These are phyloP conservation scores for Lithohypha guttulata DNA, from an alignment of 2,329 filamentous ascomycete genomes.

Conservation along the genomic window DNA sequence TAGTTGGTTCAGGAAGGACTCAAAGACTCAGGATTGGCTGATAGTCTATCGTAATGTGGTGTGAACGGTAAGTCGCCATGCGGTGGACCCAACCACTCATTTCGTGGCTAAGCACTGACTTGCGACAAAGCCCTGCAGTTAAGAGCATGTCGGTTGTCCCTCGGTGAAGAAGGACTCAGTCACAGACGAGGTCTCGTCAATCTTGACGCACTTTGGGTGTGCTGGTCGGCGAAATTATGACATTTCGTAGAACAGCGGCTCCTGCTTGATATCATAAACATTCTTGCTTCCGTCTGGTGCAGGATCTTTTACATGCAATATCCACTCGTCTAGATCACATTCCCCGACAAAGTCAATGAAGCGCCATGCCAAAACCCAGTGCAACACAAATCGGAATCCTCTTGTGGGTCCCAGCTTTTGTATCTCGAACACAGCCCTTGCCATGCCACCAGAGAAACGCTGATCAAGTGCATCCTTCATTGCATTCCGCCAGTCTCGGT, in stretches of 20 bases:
- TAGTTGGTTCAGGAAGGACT: too few species aligned
- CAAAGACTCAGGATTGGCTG: too few species aligned
- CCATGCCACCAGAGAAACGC: conserved; percentile 8
- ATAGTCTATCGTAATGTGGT: too few species aligned
- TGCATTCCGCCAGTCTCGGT: conserved; percentile 7
- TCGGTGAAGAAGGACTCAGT: too few species aligned
- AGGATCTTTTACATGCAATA: conserved; percentile 2
- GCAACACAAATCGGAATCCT: conserved; percentile 2
- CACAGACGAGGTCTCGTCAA: too few species aligned
- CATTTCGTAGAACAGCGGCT: conserved; percentile 9
- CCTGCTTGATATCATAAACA: conserved; percentile 8
- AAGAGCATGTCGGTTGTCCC: neutral
- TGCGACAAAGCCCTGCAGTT: neutral
- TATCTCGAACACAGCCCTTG: neutral
- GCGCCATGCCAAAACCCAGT: conserved; percentile 5
- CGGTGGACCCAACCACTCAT: too few species aligned
- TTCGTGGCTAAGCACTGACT: too few species aligned
- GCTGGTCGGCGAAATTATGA: too few species aligned
- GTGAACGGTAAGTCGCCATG: too few species aligned
- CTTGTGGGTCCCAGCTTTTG: neutral
- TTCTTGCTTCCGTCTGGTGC: conserved; percentile 4
- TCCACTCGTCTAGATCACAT: conserved; percentile 7
- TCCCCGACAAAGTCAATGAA: conserved; percentile 8
- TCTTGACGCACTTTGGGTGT: too few species aligned
- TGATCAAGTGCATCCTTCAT: conserved; percentile 9